A percentile compares a stretch with the other conserved stretches of the same genome.
Conservation (phyloP, 1,139 yeast species). For the Suhomyces yuchorum region DNA sequence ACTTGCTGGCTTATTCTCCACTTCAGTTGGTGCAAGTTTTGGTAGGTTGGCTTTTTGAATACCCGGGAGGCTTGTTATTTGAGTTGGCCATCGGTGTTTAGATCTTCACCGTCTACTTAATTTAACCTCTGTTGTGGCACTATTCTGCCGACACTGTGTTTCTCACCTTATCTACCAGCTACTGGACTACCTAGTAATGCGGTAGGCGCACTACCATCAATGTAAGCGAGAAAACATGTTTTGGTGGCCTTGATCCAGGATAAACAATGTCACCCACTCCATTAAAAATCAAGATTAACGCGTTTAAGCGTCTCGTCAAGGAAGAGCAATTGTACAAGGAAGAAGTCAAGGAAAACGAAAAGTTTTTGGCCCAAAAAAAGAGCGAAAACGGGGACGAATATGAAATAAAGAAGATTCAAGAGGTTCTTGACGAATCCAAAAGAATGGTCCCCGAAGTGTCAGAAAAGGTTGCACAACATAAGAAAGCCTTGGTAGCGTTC, state of each 20-base stretch:
- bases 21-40: too few species aligned
- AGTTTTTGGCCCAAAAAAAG: slow-evolving; percentile 48
- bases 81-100: too few species aligned
- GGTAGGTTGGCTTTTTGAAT: too few species aligned
- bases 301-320: slow-evolving; percentile 71
- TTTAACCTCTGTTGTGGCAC: too few species aligned
- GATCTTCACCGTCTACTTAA: too few species aligned
- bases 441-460: slow-evolving; percentile 67
- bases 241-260: background rate
- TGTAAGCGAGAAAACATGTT: background rate
- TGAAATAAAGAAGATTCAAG: slow-evolving; percentile 64
- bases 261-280: slow-evolving; percentile 70
- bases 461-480: slow-evolving; percentile 53
- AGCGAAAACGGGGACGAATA: slow-evolving; percentile 59
- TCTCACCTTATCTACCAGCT: too few species aligned
- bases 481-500: slow-evolving; percentile 44
- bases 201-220: background rate
- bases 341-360: slow-evolving; percentile 65
- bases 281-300: slow-evolving; percentile 73
- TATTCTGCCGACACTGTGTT: too few species aligned
- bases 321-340: slow-evolving; percentile 66
- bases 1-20: too few species aligned
- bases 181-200: too few species aligned
- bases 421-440: slow-evolving; percentile 68
- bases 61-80: too few species aligned